Conservation (phyloP, 768 basidiomycete genomes). For the Hericium erinaceus region DNA sequence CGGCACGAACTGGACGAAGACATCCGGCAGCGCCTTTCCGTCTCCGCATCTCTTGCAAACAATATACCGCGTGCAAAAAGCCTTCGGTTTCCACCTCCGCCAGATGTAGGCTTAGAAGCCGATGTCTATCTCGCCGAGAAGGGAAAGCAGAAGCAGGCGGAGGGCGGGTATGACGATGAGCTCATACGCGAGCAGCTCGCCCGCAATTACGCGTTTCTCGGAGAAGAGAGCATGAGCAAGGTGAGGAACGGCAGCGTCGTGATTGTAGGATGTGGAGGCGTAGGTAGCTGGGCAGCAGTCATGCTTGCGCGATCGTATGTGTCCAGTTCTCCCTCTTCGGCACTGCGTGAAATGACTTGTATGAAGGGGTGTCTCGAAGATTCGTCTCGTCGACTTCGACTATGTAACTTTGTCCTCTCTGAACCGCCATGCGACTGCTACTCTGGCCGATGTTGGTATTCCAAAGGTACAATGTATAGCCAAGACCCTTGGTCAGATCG, state of each 20-base stretch:
- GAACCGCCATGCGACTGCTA: conserved; percentile 90
- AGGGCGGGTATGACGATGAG: conserved; percentile 55
- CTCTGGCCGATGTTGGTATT: conserved; percentile 83
- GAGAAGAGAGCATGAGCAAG: conserved; percentile 77
- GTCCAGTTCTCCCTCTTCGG: not conserved
- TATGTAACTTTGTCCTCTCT: conserved; percentile 91
- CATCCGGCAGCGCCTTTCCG: conserved; percentile 39
- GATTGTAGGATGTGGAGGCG: conserved; percentile 91
- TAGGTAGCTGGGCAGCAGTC: conserved; percentile 92
- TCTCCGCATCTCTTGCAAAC: not conserved
- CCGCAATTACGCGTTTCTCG: conserved; percentile 91
- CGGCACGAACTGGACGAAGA: conserved; percentile 52
- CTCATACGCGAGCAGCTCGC: conserved; percentile 86
- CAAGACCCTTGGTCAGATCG: conserved; percentile 56
- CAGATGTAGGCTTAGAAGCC: not conserved
- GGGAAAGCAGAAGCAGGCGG: not conserved
- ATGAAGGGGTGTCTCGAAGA: conserved; percentile 59
- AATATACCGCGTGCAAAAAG: conserved; percentile 4
- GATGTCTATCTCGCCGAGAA: not conserved
- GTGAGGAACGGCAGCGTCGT: conserved; percentile 72
- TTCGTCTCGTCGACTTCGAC: conserved; percentile 90
- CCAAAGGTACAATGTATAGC: conserved; percentile 83
- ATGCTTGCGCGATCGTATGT: conserved; percentile 89
- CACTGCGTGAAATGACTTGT: not conserved
- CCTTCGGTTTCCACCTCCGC: not conserved